phyloP scores from a whole-genome alignment of 192 early-diverging fungal genomes.

The Umbelopsis isabellina region DNA sequence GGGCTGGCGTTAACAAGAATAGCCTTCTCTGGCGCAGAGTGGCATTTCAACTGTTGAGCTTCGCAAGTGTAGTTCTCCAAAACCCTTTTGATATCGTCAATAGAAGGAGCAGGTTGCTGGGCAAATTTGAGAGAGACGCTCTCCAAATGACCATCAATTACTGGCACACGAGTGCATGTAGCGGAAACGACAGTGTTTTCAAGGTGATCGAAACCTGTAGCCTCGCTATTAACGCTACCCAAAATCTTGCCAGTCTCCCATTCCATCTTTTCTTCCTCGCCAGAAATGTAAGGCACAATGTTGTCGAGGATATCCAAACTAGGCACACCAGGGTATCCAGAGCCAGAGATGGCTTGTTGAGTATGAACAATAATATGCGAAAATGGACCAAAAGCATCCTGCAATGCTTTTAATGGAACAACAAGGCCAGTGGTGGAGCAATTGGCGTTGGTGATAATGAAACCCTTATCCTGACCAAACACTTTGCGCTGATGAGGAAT shows the following conservation, averaged over 20 bases:
- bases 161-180: conserved; percentile 94
- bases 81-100: conserved; percentile 74
- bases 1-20: conserved; percentile 73
- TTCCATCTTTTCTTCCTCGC: conserved; percentile 98
- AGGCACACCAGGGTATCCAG: conserved; percentile 96
- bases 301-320: conserved; percentile 97
- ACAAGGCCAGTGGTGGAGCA: conserved; percentile 98
- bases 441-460: conserved; percentile 96
- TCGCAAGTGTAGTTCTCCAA: conserved; percentile 80
- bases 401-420: conserved; percentile 84
- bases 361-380: conserved; percentile 83
- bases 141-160: conserved; percentile 95
- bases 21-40: conserved; percentile 79
- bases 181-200: conserved; percentile 81
- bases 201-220: conserved; percentile 56
- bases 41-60: conserved; percentile 76
- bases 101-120: conserved; percentile 64
- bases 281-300: conserved; percentile 90
- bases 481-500: conserved; percentile 72
- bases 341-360: conserved; percentile 96
- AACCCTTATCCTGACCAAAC: conserved; percentile 70
- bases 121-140: conserved; percentile 88
- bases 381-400: conserved; percentile 91
- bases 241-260: conserved; percentile 92
- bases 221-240: conserved; percentile 61